Base-by-base conservation (phyloP, 2,329 filamentous ascomycete genomes). In the Alternaria consortialis region DNA sequence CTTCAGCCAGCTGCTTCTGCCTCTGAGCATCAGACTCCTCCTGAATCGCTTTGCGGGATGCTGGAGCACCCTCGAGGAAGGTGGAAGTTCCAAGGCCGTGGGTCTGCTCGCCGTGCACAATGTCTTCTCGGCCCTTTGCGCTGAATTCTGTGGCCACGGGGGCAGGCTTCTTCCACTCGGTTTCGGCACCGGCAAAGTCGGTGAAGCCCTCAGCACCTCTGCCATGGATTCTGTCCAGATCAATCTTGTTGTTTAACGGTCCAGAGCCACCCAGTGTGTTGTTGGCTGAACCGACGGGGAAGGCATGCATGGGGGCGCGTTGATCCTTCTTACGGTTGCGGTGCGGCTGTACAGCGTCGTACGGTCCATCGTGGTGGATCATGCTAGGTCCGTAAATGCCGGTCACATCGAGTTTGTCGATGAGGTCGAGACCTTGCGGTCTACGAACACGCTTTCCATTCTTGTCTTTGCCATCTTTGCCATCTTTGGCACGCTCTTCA, bases 291-390 rank as follows among this genome's bases (percentile, higher is more conserved):
- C 91, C 93, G 73, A 92, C 92, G 23, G 95, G 93, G 80, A 98
- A 99, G 2, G 95, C 95, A 77, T 97, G 90, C 93, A 99, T 97
- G 0, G 95, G 95, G 7, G 95, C 93, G 56, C 91, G 89, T 62
- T 90, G 88, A 73, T 90, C 89, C 71, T 90, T 92, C 74, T 91
- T 91, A 59, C 92, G 89, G 79, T 98, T 99, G 66, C 95, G 92
- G 77, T 97, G 91, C 5, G 95, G 93, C 78, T 97, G 97, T 77
- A 95, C 92, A 20, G 95, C 95, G 79, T 99, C 95, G 73, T 97
- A 99, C 5, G 95, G 95, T 1, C 95, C 95, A 74, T 98, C 95
- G 75, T 99, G 95, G 74, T 99, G 95, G 80, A 98, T 97, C 69
- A 97, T 83, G 80, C 94, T 94, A 72, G 91, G 92, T 58, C 95